A percentile compares a stretch with the other conserved stretches of the same genome.
phyloP scores from a whole-genome alignment of 257 asterid species.

The Ocimum tenuiflorum region DNA sequence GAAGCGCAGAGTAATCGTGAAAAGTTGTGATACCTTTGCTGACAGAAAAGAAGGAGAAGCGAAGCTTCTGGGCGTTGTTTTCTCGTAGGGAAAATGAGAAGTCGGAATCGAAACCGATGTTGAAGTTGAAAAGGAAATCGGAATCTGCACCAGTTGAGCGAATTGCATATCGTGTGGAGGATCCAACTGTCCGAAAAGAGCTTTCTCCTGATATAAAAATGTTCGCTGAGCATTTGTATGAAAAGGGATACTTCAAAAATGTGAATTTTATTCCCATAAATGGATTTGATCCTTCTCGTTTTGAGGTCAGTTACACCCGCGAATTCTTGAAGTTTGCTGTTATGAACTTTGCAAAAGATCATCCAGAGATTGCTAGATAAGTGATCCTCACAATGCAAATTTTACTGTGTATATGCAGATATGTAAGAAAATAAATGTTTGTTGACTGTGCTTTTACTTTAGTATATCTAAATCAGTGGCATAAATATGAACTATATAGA shows the following conservation, averaged over 20 bases:
- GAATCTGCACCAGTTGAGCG: not conserved
- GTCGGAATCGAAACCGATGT: not conserved
- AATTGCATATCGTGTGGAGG: constrained; percentile 31
- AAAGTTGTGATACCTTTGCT: not conserved
- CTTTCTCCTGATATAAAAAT: constrained; percentile 60
- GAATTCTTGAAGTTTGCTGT: constrained; percentile 54
- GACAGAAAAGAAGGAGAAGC: not conserved
- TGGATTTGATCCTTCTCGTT: constrained; percentile 39
- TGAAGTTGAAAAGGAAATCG: not conserved
- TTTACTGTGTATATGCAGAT: too few relatives aligned
- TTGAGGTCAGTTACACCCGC: constrained; percentile 50
- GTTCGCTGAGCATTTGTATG: constrained; percentile 41
- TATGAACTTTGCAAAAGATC: constrained; percentile 52
- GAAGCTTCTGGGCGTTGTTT: constrained; percentile 35
- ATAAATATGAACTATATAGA: not conserved
- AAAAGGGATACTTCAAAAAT: constrained; percentile 45
- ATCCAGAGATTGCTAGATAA: constrained; percentile 67
- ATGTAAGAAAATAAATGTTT: too few relatives aligned
- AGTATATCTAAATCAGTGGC: not conserved
- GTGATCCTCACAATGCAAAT: too few relatives aligned
- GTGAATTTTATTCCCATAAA: constrained; percentile 38
- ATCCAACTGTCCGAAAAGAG: constrained; percentile 36
- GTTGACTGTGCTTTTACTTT: too few relatives aligned
- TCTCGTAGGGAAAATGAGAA: not conserved
- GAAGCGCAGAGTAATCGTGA: constrained; percentile 28